Evolutionary conservation across 1,284 basidiomycete genomes (phyloP), one percentile per base, ranked within the genome.

Genomic region (Cutaneotrichosporon sp.): DNA sequence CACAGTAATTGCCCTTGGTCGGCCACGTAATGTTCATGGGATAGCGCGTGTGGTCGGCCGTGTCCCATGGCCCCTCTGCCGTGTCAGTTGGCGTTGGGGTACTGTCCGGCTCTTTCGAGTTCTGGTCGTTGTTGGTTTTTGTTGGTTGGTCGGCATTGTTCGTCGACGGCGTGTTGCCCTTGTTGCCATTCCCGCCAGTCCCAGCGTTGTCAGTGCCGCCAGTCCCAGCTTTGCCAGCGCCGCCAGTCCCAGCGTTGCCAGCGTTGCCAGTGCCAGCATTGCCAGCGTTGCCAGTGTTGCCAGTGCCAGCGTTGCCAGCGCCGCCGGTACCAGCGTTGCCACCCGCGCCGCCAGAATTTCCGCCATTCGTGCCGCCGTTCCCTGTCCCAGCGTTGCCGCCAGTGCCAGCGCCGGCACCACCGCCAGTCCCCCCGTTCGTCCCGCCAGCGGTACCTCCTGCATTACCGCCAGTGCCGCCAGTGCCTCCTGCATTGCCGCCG

Each of bases 1-100:
- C 55, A 56, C 55, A 56, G 55, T 31, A 56, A 14, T 42, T 40
- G 38, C 36, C 36, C 22, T 40, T 42, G 38, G 6, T 36, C 22
- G 55, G 55, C 55, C 55, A 56, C 11, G 38, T 42, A 21, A 56
- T 46, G 13, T 42, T 30, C 21, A 42, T 46, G 2, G 55, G 36
- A 22, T 56, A 56, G 21, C 38, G 55, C 21, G 36, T 38, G 14
- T 26, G 36, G 36, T 56, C 55, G 5, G 21, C 22, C 9, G 51
- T 53, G 31, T 53, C 51, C 51, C 26, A 30, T 9, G 51, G 51
- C 51, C 18, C 31, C 30, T 53, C 18, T 6, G 51, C 51, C 8
- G 51, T 53, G 13, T 34, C 16, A 16, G 51, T 53, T 8, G 30
- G 31, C 2, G 51, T 53, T 9, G 51, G 31, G 36, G 11, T 40